Evolutionary conservation across 2,329 filamentous ascomycete species (phyloP), one percentile per base, ranked within the genome.

Genomic region (Sporothrix sp.): DNA sequence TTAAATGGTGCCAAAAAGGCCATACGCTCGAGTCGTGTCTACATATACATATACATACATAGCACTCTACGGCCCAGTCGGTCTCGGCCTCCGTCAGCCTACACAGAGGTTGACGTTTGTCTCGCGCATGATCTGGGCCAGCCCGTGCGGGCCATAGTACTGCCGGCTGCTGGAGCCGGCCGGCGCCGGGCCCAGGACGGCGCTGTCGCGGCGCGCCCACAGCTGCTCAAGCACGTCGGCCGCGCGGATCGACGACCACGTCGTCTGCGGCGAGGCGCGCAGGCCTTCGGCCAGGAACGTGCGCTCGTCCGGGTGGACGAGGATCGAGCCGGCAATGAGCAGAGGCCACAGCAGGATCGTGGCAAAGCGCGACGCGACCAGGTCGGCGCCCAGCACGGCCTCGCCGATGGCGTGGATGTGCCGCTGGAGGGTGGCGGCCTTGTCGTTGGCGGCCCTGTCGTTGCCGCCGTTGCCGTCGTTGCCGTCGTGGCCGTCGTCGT

Each of bases 281-380:
- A 58, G 45, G 14, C 55, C 55, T 18, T 55, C 44, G 16, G 49
- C 38, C 16, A 56, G 23, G 14, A 51, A 53, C n/a, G 7, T n/a
- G 36, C 53, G 56, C 46, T 55, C 40, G 37, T 50, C 32, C 1
- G 44, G 20, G 42, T 42, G 30, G 6, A 20, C 43, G 10, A 58
- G 18, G 9, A 54, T 46, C 2, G 56, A 53, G n/a, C 57, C 56
- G 18, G 52, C 38, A n/a, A 58, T 46, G 6, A 56, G 20, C 37
- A 58, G 35, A 33, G 57, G 56, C 57, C 56, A 58, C 16, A 57
- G 49, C 45, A 57, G 35, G 27, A 58, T 42, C 18, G 49, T 40
- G 28, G 48, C 40, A 46, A 58, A 58, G 25, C 51, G 54, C 25
- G 57, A 58, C 4, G 44, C 45, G 6, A 51, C 52, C 0, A 58